Evolutionary conservation across 2,329 filamentous ascomycete genomes (phyloP), one percentile per base, ranked within the genome.

Genomic region (Fusarium globosum): DNA sequence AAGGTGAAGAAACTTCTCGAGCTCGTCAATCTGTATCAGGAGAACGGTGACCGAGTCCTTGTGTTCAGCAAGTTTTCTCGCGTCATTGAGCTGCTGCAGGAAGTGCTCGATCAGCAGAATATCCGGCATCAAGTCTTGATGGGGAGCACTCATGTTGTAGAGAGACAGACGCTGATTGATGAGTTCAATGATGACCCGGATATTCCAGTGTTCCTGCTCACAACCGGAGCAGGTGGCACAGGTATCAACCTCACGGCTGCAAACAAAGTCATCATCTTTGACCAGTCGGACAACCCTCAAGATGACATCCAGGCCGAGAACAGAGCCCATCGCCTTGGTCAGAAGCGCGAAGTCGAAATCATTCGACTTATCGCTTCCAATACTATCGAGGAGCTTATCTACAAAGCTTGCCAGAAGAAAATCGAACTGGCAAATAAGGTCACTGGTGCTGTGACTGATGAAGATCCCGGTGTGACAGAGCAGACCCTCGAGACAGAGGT

Each of bases 241-340:
- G 96, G 96, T 45, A 97, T 99, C 85, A 99, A 99, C 82, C 85
- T 99, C 61, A 96, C 96, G 13, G 94, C 93, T 41, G 96, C 96
- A 9, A 98, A 98, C 85, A 98, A 98, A 83, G 96, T 99, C 76
- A 90, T 99, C 82, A 96, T 99, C 78, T 98, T 98, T 81, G 96
- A 99, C 82, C 93, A 93, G 72, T 94, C 92, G n/a, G 97, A 98
- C 84, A 99, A 99, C 77, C 96, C 96, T 0, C 96, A 99, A 80
- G 96, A 98, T 76, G 96, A 99, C 80, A 91, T 97, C n/a, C 96
- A 99, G 81, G 96, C 96, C 0, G 96, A 98, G 85, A 98, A 99
- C 81, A 92, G 96, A 23, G 96, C 96, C 1, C 96, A 99, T 83
- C 92, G 96, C 20, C 94, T 99, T 14, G 96, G 96, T 0, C 96